A percentile compares a stretch with the other conserved stretches of the same genome.
Evolutionary conservation across 202 grass and related monocot genomes (phyloP).

Genomic region (Musa balbisiana): DNA sequence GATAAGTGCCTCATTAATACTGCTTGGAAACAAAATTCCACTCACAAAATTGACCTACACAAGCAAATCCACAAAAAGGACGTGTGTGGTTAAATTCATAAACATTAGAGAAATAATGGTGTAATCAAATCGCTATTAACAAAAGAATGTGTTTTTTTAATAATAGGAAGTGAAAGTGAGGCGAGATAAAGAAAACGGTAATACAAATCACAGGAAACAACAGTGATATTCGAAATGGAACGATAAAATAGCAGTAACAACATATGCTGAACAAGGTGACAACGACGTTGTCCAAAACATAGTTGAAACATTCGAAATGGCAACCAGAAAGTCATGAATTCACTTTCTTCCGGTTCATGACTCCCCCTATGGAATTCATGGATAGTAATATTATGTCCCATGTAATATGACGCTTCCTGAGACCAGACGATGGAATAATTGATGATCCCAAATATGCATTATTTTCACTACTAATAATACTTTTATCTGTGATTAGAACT

Average conservation of each 20-base stretch:
- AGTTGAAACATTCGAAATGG: not conserved
- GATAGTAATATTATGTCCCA: no score
- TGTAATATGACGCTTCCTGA: no score
- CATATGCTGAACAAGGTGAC: not conserved
- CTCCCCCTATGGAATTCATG: no score
- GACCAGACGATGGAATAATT: no score
- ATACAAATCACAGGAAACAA: no score
- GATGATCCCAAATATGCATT: no score
- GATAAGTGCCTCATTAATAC: conserved; percentile 34
- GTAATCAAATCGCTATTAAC: not conserved
- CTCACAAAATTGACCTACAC: conserved; percentile 67
- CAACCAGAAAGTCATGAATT: not conserved
- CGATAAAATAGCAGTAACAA: no score
- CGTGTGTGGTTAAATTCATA: not conserved
- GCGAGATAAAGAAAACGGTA: no score
- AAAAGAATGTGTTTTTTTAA: not conserved
- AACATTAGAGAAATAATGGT: not conserved
- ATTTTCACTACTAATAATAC: no score
- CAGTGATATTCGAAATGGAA: no score
- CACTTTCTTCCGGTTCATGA: not conserved
- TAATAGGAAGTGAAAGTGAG: no score
- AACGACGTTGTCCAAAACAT: not conserved
- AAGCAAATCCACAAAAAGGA: conserved; percentile 23
- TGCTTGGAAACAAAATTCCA: conserved; percentile 54
- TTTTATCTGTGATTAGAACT: no score